These are phyloP conservation scores for Salix viminalis DNA, from an alignment of 345 rosid species.

Conservation along the genomic window DNA sequence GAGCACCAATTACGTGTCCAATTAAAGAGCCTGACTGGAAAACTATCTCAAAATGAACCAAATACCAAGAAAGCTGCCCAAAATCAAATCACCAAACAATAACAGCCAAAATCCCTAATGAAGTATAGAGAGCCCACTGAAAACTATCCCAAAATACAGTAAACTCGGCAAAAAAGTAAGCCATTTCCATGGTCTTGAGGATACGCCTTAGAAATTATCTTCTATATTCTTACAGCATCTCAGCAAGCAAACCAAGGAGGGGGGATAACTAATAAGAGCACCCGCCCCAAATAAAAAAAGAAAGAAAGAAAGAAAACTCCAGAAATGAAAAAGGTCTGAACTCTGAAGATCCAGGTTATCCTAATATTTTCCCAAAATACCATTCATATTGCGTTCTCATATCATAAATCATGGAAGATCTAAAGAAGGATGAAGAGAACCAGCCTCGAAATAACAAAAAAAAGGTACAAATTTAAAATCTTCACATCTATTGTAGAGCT, in stretches of 20 bases:
- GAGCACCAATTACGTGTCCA: not conserved
- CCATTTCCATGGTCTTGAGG: not conserved
- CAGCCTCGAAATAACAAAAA: not conserved
- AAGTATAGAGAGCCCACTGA: not conserved
- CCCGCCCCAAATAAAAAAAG: not conserved
- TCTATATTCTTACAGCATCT: not conserved
- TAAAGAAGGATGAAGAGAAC: not conserved
- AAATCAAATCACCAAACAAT: not conserved
- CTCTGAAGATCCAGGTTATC: not conserved
- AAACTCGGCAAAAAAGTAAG: not conserved
- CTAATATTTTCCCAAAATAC: not conserved
- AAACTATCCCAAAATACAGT: not conserved
- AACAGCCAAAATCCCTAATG: not conserved
- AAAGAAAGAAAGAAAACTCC: not conserved
- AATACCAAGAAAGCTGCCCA: not conserved
- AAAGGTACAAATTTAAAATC: not conserved
- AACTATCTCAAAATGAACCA: not conserved
- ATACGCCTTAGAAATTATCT: not conserved
- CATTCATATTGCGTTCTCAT: not conserved
- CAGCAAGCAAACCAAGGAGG: not conserved
- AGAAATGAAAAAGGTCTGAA: not conserved
- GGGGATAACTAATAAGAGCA: not conserved
- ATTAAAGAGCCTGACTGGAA: not conserved
- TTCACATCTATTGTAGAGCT: not conserved
- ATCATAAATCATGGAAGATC: not conserved